phyloP scores from a whole-genome alignment of 2,329 filamentous ascomycete genomes.

The Akanthomyces uredinophilus region DNA sequence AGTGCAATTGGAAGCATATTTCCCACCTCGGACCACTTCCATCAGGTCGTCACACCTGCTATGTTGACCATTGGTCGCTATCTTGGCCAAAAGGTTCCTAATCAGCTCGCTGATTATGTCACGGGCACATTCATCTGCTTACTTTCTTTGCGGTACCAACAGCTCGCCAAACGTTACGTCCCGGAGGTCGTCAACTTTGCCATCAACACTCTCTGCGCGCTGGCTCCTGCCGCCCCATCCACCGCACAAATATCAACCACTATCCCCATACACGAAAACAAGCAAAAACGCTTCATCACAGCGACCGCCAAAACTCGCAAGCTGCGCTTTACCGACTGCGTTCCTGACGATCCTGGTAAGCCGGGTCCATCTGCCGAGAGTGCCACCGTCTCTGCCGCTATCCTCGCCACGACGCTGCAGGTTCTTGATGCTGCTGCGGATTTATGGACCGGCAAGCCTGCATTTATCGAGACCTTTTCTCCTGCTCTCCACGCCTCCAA shows the following conservation, averaged over 20 bases:
- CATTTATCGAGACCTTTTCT: conserved; percentile 74
- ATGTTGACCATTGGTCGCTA: conserved; percentile 80
- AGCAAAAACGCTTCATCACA: conserved; percentile 42
- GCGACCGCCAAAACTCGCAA: conserved; percentile 41
- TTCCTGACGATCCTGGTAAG: conserved; percentile 31
- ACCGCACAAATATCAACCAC: conserved; percentile 54
- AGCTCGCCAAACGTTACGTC: conserved; percentile 77
- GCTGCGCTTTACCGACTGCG: conserved; percentile 56
- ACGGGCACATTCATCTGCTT: conserved; percentile 75
- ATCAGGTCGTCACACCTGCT: conserved; percentile 87
- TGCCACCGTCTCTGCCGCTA: conserved; percentile 45
- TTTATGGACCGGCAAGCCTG: conserved; percentile 66
- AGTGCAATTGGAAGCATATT: conserved; percentile 81
- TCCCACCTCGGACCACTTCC: conserved; percentile 95
- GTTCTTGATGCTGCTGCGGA: conserved; percentile 65
- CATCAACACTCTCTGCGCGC: conserved; percentile 64
- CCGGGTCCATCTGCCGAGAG: conserved; percentile 22
- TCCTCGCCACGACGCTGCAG: conserved; percentile 57
- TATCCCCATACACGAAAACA: conserved; percentile 53
- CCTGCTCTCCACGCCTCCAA: conserved; percentile 56
- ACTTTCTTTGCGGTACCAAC: conserved; percentile 76
- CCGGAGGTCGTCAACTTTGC: conserved; percentile 83
- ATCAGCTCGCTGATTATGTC: conserved; percentile 59
- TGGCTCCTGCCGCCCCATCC: conserved; percentile 52
- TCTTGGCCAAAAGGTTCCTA: conserved; percentile 70